Evolutionary conservation across 768 basidiomycete genomes (phyloP).

Genomic region (Pisolithus microcarpus): DNA sequence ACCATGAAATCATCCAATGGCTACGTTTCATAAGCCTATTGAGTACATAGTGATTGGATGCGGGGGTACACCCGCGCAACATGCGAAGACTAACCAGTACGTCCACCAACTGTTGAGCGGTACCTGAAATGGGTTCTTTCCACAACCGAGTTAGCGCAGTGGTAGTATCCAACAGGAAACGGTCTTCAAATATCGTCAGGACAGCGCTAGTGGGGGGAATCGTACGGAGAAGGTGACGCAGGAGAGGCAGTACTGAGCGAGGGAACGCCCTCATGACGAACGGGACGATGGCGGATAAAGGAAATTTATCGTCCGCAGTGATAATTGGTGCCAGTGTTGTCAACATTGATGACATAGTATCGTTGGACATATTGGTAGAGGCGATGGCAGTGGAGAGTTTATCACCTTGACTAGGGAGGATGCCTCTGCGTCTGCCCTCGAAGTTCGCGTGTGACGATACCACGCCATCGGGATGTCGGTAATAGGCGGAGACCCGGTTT

Average conservation of each 20-base stretch:
- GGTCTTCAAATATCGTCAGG: constrained; percentile 14
- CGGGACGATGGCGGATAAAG: constrained; percentile 18
- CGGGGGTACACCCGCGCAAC: constrained; percentile 11
- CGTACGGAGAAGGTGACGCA: constrained; percentile 18
- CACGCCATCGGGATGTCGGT: constrained; percentile 37
- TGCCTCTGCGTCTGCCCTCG: constrained; percentile 22
- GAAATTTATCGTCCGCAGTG: constrained; percentile 2
- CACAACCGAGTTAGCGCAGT: constrained; percentile 9
- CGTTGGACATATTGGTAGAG: constrained; percentile 41
- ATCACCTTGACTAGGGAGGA: constrained; percentile 2
- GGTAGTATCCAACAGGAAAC: constrained; percentile 8
- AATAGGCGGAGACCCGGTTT: constrained; percentile 37
- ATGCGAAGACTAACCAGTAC: constrained; percentile 25
- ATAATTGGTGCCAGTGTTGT: constrained; percentile 11
- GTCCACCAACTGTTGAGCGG: constrained; percentile 8
- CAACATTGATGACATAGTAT: constrained; percentile 29
- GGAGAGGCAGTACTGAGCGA: constrained; percentile 6
- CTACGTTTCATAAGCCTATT: constrained; percentile 29
- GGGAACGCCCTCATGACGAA: constrained; percentile 21
- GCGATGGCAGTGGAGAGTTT: constrained; percentile 16
- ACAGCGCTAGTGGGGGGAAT: constrained; percentile 10
- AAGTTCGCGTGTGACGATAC: constrained; percentile 9
- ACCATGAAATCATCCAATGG: constrained; percentile 46
- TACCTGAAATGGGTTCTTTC: constrained; percentile 6
- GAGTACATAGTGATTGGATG: constrained; percentile 13